phyloP scores from a whole-genome alignment of 192 early-diverging fungal genomes.

The Podila epigama region DNA sequence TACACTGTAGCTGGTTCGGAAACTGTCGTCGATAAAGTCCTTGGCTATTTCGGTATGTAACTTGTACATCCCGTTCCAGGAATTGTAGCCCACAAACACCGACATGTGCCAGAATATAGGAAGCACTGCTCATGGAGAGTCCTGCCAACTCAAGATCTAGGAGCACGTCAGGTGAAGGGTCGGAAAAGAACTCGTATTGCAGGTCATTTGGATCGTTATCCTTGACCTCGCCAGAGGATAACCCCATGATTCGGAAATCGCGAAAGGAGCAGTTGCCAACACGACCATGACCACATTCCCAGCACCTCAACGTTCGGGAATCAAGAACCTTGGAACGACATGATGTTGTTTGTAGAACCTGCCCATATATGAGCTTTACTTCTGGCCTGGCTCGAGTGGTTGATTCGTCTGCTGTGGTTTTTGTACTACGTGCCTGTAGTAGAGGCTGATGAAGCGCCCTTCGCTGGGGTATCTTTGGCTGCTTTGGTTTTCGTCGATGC shows the following conservation, averaged over 20 bases:
- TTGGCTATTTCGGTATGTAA: neutral
- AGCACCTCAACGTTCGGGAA: neutral
- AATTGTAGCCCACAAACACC: neutral
- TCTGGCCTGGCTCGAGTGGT: neutral
- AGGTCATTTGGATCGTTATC: neutral
- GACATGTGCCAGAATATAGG: slow-evolving; percentile 1
- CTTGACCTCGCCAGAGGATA: neutral
- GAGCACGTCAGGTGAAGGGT: neutral
- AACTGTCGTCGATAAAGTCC: too few species aligned
- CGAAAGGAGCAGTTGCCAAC: neutral
- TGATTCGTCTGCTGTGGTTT: neutral
- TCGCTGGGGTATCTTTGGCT: too few species aligned
- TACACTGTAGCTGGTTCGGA: too few species aligned
- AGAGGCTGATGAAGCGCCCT: too few species aligned
- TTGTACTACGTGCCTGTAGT: neutral
- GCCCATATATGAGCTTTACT: neutral
- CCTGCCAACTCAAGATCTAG: neutral
- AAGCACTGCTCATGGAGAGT: neutral
- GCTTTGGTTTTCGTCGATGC: too few species aligned
- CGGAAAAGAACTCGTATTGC: slow-evolving; percentile 10
- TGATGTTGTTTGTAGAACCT: neutral
- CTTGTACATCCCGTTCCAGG: neutral
- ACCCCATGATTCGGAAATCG: slow-evolving; percentile 1
- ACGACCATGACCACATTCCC: too few species aligned
- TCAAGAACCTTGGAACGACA: neutral